Evolutionary conservation across 257 asterid species (phyloP), one percentile per base, ranked within the genome.

Genomic region (Scutellaria baicalensis): DNA sequence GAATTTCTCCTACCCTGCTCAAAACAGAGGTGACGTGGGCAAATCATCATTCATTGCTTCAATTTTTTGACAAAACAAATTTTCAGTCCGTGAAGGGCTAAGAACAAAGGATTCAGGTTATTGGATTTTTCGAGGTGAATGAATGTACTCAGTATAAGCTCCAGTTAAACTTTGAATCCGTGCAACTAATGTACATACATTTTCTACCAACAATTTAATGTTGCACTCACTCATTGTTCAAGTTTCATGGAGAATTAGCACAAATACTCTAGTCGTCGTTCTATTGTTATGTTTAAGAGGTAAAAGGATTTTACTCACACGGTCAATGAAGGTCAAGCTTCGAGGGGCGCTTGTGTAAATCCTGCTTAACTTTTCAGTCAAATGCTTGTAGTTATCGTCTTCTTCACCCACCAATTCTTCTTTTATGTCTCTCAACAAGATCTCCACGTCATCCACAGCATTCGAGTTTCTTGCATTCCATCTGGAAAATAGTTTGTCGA

Each of bases 1-100:
- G 97, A 91, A 77, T 91, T 89, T 78, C 93, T 84, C 75, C 88
- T 80, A 3, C 97, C 96, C 95, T 88, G 88, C 49, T 60, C 52
- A 57, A 70, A 27, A 57, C 36, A 47, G 8, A 73, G 45, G 20
- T 10, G 62, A 64, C 66, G 47, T 11, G 8, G 2, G 8, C 18
- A n/a, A 3, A 33, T 10, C n/a, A 44, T 45, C 43, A 45, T 55
- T 36, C 33, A 13, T 48, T 20, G 16, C n/a, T 9, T 9, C 16
- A 64, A 23, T 2, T 13, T 27, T 5, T 27, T 27, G 33, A 51
- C 18, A 51, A 38, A 49, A 36, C 3, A 11, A 6, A 54, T 60
- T 3, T 60, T 18, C 14, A 33, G 14, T 59, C 61, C 18, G 9
- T 51, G n/a, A 8, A 7, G 33, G 5, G 1, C 20, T 38, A 59